These are phyloP conservation scores for Olyra latifolia DNA, from an alignment of 176 grass and related monocot genomes.

Conservation along the genomic window DNA sequence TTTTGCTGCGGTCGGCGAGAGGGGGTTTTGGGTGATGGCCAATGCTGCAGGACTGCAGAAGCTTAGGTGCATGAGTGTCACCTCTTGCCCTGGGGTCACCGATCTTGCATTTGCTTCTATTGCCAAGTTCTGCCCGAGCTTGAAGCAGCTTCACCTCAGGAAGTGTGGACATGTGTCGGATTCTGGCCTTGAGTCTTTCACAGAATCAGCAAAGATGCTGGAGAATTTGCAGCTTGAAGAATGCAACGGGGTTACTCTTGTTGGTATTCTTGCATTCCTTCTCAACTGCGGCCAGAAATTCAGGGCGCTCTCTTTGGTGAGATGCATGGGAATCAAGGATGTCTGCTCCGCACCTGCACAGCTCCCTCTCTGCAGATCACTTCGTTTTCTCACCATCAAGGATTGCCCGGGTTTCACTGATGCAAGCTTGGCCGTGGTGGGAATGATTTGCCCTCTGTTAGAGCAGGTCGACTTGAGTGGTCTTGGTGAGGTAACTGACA, in stretches of 20 bases:
- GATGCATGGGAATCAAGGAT: slow-evolving; percentile 88
- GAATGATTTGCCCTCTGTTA: slow-evolving; percentile 82
- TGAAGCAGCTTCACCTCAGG: slow-evolving; percentile 70
- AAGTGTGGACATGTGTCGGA: slow-evolving; percentile 71
- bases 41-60: slow-evolving; percentile 89
- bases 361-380: slow-evolving; percentile 63
- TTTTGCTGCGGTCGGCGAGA: slow-evolving; percentile 65
- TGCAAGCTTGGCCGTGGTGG: slow-evolving; percentile 75
- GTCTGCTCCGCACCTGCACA: slow-evolving; percentile 47
- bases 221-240: slow-evolving; percentile 84
- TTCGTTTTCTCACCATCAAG: slow-evolving; percentile 74
- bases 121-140: slow-evolving; percentile 73
- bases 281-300: slow-evolving; percentile 62
- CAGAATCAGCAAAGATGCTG: slow-evolving; percentile 51
- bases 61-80: slow-evolving; percentile 65
- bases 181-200: slow-evolving; percentile 64
- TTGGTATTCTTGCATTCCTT: slow-evolving; percentile 66
- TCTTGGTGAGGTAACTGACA: slow-evolving; percentile 64
- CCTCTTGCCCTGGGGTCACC: slow-evolving; percentile 72
- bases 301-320: slow-evolving; percentile 73
- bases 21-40: slow-evolving; percentile 97
- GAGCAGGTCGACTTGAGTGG: slow-evolving; percentile 78
- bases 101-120: slow-evolving; percentile 73
- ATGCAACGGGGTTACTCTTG: slow-evolving; percentile 71
- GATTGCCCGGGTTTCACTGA: slow-evolving; percentile 81